phyloP scores from a whole-genome alignment of 2,329 filamentous ascomycete genomes.

The Pyrenochaeta sp. region DNA sequence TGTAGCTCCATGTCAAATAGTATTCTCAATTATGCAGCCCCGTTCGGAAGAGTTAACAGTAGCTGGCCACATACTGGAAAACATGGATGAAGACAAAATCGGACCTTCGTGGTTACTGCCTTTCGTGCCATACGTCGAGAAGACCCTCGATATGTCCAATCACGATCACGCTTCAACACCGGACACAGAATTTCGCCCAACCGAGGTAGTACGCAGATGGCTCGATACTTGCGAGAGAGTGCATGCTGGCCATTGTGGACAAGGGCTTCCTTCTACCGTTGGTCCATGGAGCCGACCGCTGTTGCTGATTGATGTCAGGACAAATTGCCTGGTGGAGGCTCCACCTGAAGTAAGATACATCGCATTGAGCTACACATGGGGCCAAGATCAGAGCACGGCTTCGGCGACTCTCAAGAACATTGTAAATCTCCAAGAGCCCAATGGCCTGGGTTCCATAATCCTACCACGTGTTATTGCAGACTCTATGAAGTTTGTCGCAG shows the following conservation, averaged over 20 bases:
- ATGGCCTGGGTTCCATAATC: slow-evolving; percentile 3
- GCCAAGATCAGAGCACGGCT: slow-evolving; percentile 4
- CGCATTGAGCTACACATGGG: slow-evolving; percentile 25
- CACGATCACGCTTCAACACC: neutral
- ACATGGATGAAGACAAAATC: slow-evolving; percentile 4
- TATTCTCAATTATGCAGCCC: too few species aligned
- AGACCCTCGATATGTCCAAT: slow-evolving; percentile 1
- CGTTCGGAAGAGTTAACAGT: too few species aligned
- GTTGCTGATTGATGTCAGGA: slow-evolving; percentile 13
- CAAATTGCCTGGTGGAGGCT: slow-evolving; percentile 10
- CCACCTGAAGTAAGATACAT: slow-evolving; percentile 13
- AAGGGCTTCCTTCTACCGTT: neutral
- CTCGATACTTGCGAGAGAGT: slow-evolving; percentile 6
- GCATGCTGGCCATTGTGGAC: slow-evolving; percentile 7
- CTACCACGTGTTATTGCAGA: slow-evolving; percentile 17
- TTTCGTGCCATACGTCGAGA: slow-evolving; percentile 16
- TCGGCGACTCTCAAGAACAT: slow-evolving; percentile 8
- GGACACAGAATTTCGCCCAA: neutral
- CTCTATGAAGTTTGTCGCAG: slow-evolving; percentile 11
- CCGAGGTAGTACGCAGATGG: slow-evolving; percentile 9
- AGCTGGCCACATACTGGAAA: neutral
- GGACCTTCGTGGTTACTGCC: slow-evolving; percentile 7
- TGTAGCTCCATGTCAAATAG: too few species aligned
- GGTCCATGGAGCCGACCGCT: slow-evolving; percentile 6
- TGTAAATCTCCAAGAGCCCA: neutral